Evolutionary conservation across 768 basidiomycete species (phyloP).

Genomic region (Suillus tomentosus): DNA sequence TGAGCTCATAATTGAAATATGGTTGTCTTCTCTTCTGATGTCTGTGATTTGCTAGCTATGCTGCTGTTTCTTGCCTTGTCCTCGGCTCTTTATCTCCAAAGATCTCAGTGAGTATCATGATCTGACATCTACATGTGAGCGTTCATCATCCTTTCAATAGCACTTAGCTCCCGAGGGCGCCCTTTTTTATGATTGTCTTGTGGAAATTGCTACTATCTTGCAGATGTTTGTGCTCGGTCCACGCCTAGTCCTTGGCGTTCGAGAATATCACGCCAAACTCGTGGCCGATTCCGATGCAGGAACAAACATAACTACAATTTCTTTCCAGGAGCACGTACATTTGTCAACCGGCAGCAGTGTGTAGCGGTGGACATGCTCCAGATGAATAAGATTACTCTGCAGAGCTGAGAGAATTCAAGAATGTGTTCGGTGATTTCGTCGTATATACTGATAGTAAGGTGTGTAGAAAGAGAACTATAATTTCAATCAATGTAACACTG

Average conservation of each 20-base stretch:
- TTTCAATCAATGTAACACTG: no score
- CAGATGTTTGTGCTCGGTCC: background rate
- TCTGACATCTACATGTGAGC: background rate
- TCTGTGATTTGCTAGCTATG: no score
- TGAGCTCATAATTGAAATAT: no score
- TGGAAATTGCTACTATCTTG: background rate
- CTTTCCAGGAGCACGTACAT: background rate
- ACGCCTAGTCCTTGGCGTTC: background rate
- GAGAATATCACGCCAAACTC: background rate
- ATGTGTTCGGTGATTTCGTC: background rate
- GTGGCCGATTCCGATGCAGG: background rate
- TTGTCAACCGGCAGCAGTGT: background rate
- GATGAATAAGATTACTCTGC: no score
- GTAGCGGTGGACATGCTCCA: background rate
- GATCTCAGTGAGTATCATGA: background rate
- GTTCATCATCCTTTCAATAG: background rate
- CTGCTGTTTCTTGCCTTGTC: no score
- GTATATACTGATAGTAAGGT: background rate
- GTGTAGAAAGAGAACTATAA: background rate
- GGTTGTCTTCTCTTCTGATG: no score
- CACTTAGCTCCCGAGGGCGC: background rate
- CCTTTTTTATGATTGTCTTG: fast-evolving
- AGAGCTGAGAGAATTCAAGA: background rate
- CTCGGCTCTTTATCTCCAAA: no score
- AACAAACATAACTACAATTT: background rate